Evolutionary conservation across 148 eudicot genomes (phyloP), one percentile per base, ranked within the genome.

Genomic region (Vaccinium vitisidaea): DNA sequence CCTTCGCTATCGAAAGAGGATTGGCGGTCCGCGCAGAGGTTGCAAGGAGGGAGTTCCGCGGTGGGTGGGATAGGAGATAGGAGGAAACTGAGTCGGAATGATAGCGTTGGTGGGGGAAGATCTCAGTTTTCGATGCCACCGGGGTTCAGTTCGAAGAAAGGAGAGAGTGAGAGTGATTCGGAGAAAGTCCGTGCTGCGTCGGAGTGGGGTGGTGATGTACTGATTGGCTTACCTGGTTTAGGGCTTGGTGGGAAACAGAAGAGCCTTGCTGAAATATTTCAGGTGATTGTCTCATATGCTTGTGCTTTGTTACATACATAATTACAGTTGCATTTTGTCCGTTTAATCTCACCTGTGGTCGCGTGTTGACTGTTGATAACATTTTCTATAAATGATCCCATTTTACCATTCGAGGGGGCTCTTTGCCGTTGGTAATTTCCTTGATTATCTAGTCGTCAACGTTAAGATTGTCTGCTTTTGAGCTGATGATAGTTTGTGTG

Each of bases 171-270:
- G 86, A 83, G 21, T 83, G 98, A 91, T 85, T 78, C 83, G 13
- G 93, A 91, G 10, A 91, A 87, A 75, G 86, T 78, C 19, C 90
- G 84, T 87, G 89, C 89, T 52, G 84, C 94, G 25, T 94, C 89
- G 54, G 99, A 94, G 75, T 97, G 99, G 99, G 98, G 94, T 48
- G 96, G 93, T 85, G 98, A 95, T 92, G 98, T 98, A 46, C 87
- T 97, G 78, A 96, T 96, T 87, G 99, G 98, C 30, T 90, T 97
- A 80, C 94, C 98, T 48, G 98, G 95, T 36, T 89, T 97, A 84
- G 98, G 99, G 36, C 88, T 95, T 82, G 97, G 95, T 79, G 91
- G 92, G 83, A 97, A 93, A 81, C 96, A 97, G 88, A 97, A 94
- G 88, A 97, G 99, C 87, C 84, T 97, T 83, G 98, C 94, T 70